Evolutionary conservation across 2,329 filamentous ascomycete genomes (phyloP), one percentile per base, ranked within the genome.

Genomic region (Colletotrichum navitas): DNA sequence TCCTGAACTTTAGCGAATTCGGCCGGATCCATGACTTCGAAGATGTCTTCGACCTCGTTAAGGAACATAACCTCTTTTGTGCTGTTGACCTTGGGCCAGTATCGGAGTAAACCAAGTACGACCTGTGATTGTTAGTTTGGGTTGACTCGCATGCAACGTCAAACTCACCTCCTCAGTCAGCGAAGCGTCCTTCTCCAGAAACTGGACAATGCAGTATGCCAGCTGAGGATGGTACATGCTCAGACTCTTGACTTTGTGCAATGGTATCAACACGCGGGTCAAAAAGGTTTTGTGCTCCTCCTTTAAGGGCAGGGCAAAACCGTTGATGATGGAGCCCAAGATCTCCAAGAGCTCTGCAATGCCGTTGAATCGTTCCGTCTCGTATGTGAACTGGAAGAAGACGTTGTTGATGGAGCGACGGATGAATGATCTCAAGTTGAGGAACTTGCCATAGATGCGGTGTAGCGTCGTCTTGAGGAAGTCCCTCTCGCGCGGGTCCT

Each of bases 41-140:
- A 99, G 74, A 99, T 99, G 79, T 99, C 96, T 81, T 99, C 96
- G 43, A 99, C 95, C 82, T 99, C 96, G 78, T 99, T 99, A 77
- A 99, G 86, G 84, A 97, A 99, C 96, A 99, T 99, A 79, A 99
- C 96, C 83, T 99, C 96, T 83, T 99, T 99, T 64, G 96, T 99
- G 83, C 96, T 98, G 84, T 99, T 99, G 77, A 97, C 94, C 86
- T 99, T 99, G 59, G 96, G 96, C 96, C 96, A 99, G 82, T 98
- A 99, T 76, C 96, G 92, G 74, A 99, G 87, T 67, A 99, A 87
- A 56, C 96, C 96, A 75, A 98, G 90, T 60, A 99, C 96, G 73
- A 98, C 94, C 93, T 95, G 74, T 21, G 69, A 51, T 66, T 63
- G 24, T 70, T 29, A 74, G 72, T 24, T 51, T n/a, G 16, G 12